Conservation (phyloP, 2,329 filamentous ascomycete species). For the Madurella mycetomatis region DNA sequence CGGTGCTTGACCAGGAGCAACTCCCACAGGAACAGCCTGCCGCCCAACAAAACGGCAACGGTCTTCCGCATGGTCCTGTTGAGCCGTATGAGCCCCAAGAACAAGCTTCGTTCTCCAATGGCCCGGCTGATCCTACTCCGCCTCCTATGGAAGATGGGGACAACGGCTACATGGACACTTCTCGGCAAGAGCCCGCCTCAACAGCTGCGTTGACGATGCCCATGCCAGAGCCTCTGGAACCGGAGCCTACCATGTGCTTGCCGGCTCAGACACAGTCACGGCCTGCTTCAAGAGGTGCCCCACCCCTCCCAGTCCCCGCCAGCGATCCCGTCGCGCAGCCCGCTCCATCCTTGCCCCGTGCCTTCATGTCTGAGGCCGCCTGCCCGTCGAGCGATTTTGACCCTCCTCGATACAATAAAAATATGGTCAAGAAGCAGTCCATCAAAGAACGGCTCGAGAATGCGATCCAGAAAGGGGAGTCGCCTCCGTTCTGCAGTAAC, state of each 20-base stretch:
- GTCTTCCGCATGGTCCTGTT: not conserved
- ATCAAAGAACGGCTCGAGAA: constrained; percentile 56
- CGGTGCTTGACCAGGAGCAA: constrained; percentile 11
- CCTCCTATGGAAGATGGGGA: not conserved
- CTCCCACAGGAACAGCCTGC: constrained; percentile 6
- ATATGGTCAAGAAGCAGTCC: constrained; percentile 58
- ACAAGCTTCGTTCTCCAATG: constrained; percentile 1
- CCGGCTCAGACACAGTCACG: constrained; percentile 14
- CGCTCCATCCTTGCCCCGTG: constrained; percentile 28
- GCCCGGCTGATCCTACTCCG: not conserved
- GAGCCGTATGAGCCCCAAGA: constrained; percentile 2
- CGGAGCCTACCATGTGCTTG: constrained; percentile 6
- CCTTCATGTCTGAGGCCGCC: constrained; percentile 26
- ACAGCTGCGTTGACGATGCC: constrained; percentile 6
- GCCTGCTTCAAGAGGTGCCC: constrained; percentile 13
- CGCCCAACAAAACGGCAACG: constrained; percentile 5
- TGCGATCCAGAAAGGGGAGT: constrained; percentile 71
- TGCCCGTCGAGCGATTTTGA: constrained; percentile 42
- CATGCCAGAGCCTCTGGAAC: constrained; percentile 15
- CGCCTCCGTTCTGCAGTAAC: constrained; percentile 85
- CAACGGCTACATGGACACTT: not conserved
- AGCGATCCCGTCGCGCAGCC: constrained; percentile 42
- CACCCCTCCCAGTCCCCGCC: constrained; percentile 38
- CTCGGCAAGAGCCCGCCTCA: not conserved
- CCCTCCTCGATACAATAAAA: constrained; percentile 55